Conservation (phyloP, 352 stramenopile species). For the Pythium oligandrum region DNA sequence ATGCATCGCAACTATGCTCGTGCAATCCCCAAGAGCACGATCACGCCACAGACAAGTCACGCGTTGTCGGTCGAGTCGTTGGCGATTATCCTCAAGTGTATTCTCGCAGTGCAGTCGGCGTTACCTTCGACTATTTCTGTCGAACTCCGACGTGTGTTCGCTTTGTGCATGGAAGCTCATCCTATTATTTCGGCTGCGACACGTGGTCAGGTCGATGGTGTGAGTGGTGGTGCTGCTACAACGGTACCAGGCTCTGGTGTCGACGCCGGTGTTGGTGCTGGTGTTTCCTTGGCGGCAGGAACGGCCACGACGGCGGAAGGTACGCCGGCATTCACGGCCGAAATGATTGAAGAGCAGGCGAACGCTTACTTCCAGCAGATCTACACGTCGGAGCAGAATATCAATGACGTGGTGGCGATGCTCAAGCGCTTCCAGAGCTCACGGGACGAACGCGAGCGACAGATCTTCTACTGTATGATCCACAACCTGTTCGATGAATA, state of each 20-base stretch:
- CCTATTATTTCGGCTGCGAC: slow-evolving; percentile 75
- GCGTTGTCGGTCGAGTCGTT: slow-evolving; percentile 82
- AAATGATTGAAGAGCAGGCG: slow-evolving; percentile 98
- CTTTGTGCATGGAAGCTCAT: slow-evolving; percentile 78
- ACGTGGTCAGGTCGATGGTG: slow-evolving; percentile 33
- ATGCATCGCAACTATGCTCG: slow-evolving; percentile 82
- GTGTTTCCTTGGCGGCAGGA: slow-evolving; percentile 11
- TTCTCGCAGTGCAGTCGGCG: slow-evolving; percentile 63
- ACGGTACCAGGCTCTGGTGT: background rate
- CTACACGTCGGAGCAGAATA: slow-evolving; percentile 98
- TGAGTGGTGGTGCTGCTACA: slow-evolving; percentile 5
- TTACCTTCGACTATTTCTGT: slow-evolving; percentile 65
- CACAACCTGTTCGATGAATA: slow-evolving; percentile 99
- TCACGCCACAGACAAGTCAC: slow-evolving; percentile 78
- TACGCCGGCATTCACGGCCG: slow-evolving; percentile 62
- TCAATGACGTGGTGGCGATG: slow-evolving; percentile 97
- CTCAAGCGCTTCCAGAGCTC: slow-evolving; percentile 98
- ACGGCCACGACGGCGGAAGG: slow-evolving; percentile 1
- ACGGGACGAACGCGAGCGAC: slow-evolving; percentile 93
- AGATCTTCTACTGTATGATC: slow-evolving; percentile 99
- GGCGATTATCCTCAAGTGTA: slow-evolving; percentile 78
- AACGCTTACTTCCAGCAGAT: slow-evolving; percentile 99
- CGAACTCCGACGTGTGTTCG: slow-evolving; percentile 81
- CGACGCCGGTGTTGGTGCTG: slow-evolving; percentile 12
- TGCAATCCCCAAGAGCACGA: slow-evolving; percentile 73